These are phyloP conservation scores for Colletotrichum euphorbiae DNA, from an alignment of 2,329 filamentous ascomycete species.

Conservation along the genomic window DNA sequence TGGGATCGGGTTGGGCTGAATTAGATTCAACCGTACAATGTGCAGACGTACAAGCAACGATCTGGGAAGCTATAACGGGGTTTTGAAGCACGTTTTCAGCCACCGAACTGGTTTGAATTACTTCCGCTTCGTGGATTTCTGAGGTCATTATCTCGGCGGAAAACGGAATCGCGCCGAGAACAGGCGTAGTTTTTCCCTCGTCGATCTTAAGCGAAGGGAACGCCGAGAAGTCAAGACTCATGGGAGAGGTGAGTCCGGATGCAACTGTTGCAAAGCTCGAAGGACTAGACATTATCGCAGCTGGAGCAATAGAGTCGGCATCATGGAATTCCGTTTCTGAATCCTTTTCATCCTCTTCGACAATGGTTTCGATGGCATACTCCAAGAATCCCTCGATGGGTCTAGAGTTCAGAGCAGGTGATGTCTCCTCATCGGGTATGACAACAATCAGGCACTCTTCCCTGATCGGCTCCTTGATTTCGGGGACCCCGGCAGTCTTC, in stretches of 20 bases:
- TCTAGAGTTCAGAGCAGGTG: neutral
- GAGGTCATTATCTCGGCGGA: neutral
- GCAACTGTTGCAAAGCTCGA: slow-evolving; percentile 34
- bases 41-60: slow-evolving; percentile 36
- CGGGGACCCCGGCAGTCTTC: neutral
- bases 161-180: neutral
- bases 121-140: neutral
- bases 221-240: slow-evolving; percentile 21
- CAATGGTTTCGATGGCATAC: slow-evolving; percentile 30
- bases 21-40: slow-evolving; percentile 17
- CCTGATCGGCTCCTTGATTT: neutral
- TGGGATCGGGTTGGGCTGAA: slow-evolving; percentile 3
- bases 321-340: slow-evolving; percentile 34
- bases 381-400: slow-evolving; percentile 30
- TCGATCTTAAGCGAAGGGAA: neutral
- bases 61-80: slow-evolving; percentile 6
- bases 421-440: neutral
- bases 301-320: slow-evolving; percentile 14
- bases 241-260: slow-evolving; percentile 27
- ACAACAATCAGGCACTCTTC: slow-evolving; percentile 12
- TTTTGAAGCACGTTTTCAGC: neutral
- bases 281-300: slow-evolving; percentile 21
- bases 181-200: neutral
- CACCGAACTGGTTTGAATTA: neutral
- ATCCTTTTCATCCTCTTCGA: slow-evolving; percentile 33